phyloP scores from a whole-genome alignment of 805 yeast species.

The Priceomyces melissophilus region DNA sequence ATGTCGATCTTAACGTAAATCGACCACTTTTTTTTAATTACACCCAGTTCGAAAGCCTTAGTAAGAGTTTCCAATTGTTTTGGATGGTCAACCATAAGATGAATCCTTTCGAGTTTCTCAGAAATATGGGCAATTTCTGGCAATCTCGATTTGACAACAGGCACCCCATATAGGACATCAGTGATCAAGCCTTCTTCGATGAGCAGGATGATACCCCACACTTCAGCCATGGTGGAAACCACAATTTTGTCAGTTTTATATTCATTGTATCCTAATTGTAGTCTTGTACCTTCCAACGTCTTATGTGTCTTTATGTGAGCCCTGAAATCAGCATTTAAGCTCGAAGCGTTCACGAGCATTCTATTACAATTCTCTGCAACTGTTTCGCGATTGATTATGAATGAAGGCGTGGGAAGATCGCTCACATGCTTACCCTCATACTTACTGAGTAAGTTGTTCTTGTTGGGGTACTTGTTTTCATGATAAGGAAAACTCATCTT shows the following conservation, averaged over 20 bases:
- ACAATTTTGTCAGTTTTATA: constrained; percentile 48
- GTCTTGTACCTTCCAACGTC: constrained; percentile 53
- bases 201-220: constrained; percentile 47
- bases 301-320: constrained; percentile 79
- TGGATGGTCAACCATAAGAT: constrained; percentile 59
- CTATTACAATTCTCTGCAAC: constrained; percentile 44
- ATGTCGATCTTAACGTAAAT: constrained; percentile 65
- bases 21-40: constrained; percentile 47
- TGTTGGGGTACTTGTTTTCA: constrained; percentile 18
- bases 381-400: constrained; percentile 32
- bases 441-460: constrained; percentile 14
- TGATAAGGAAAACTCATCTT: constrained; percentile 6
- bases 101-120: constrained; percentile 38
- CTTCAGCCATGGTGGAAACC: constrained; percentile 69
- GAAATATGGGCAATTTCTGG: constrained; percentile 46
- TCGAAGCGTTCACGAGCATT: constrained; percentile 46
- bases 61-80: constrained; percentile 52
- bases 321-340: constrained; percentile 47
- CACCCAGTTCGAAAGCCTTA: constrained; percentile 26
- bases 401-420: constrained; percentile 60
- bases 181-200: constrained; percentile 34
- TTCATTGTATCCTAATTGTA: constrained; percentile 45
- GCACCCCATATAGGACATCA: constrained; percentile 38
- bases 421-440: constrained; percentile 41
- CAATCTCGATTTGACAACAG: constrained; percentile 45